Evolutionary conservation across 2,329 filamentous ascomycete species (phyloP).

Genomic region (Nothopassalora personata): DNA sequence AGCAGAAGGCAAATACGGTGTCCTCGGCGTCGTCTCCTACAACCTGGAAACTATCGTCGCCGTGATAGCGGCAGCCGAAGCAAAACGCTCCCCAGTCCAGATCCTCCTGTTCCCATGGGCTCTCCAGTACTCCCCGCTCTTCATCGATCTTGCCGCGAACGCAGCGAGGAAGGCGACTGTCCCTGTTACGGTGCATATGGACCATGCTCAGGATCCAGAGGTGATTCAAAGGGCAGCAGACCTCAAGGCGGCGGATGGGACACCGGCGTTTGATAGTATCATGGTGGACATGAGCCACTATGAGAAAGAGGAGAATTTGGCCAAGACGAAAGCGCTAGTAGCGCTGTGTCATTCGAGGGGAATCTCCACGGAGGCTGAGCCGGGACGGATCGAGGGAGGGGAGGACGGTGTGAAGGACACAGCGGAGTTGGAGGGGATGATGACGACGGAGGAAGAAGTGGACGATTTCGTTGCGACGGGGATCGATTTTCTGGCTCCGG

Average conservation of each 20-base stretch:
- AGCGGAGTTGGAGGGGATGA: constrained; percentile 54
- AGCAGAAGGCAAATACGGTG: constrained; percentile 31
- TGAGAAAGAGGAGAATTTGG: constrained; percentile 64
- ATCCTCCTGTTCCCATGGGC: constrained; percentile 73
- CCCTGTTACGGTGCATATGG: constrained; percentile 44
- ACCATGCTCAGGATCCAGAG: constrained; percentile 43
- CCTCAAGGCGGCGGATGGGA: constrained; percentile 33
- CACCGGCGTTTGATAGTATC: constrained; percentile 60
- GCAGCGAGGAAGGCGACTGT: constrained; percentile 39
- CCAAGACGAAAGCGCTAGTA: constrained; percentile 58
- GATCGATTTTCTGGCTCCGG: constrained; percentile 68
- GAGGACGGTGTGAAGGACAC: constrained; percentile 67
- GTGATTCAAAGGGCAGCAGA: constrained; percentile 27
- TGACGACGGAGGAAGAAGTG: constrained; percentile 65
- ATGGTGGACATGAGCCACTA: constrained; percentile 76
- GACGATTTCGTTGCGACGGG: constrained; percentile 65
- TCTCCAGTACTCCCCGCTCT: constrained; percentile 56
- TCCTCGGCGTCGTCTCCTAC: constrained; percentile 32
- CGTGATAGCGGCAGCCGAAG: constrained; percentile 63
- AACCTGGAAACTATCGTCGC: constrained; percentile 65
- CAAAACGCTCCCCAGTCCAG: constrained; percentile 61
- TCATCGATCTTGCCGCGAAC: constrained; percentile 43
- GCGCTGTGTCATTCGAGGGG: constrained; percentile 59
- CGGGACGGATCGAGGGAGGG: constrained; percentile 64
- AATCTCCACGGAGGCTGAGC: constrained; percentile 66